Base-by-base conservation (phyloP, 2,329 filamentous ascomycete genomes). In the Fusarium sp. region DNA sequence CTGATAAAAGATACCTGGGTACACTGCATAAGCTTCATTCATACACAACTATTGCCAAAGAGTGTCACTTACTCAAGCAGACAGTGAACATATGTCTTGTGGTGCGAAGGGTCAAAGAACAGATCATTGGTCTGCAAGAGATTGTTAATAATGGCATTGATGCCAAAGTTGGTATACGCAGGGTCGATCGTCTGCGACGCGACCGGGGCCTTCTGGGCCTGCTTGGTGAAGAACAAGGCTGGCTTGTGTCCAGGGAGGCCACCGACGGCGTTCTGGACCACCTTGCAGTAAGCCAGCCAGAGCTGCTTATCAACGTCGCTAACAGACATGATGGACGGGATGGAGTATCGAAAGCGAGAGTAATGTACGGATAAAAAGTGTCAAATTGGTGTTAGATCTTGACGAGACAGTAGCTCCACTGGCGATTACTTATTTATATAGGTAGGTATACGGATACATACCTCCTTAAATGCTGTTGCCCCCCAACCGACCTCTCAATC, bases 201-300 rank as follows among this genome's bases (percentile, higher is more conserved):
- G 20, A 74, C 62, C 5, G 72, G 72, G 11, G 72, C 72, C 10
- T 74, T 74, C 29, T 74, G 72, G 11, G 72, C 72, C 22, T 72
- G 62, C n/a, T 72, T 74, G 59, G 72, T 74, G 35, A 74, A 74
- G 33, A 74, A 74, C 24, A 74, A 17, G 5, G 72, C 72, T n/a
- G 72, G 72, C 51, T 70, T 74, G 20, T 74, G 72, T 29, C 72
- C 72, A 14, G 72, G 72, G 0, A 74, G 69, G 3, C 72, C 72
- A 29, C 72, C 72, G 12, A 72, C 72, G 17, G 64, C 65, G 36
- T 74, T 74, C 42, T 74, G 71, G 4, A 74, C 62, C 24, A 51
- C 65, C 22, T 74, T 74, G 51, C 72, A 74, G 58, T 74, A 74
- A 4, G 72, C 71, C 22, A 74, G 38, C 72, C 72, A 74, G 12